phyloP scores from a whole-genome alignment of 805 yeast genomes.

The Ogataea chonburiensis region DNA sequence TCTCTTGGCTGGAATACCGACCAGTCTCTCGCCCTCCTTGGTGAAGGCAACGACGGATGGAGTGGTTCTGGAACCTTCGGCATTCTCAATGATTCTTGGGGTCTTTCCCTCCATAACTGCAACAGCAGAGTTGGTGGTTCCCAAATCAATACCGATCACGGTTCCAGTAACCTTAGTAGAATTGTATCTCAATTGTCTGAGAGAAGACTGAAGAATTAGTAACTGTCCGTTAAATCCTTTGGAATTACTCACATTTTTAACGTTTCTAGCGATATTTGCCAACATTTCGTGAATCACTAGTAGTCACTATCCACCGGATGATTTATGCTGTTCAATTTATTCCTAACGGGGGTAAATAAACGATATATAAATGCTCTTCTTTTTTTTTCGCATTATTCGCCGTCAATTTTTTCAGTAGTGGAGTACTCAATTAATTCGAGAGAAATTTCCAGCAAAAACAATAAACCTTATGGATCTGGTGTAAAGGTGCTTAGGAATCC shows the following conservation, averaged over 20 bases:
- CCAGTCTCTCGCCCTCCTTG: conserved; percentile 45
- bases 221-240: background rate
- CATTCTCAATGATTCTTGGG: conserved; percentile 69
- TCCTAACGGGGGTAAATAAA: conserved; percentile 6
- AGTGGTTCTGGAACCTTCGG: conserved; percentile 76
- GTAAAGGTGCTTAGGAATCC: conserved; percentile 10
- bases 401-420: conserved; percentile 14
- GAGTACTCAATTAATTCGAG: conserved; percentile 4
- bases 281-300: conserved; percentile 26
- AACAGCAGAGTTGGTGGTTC: conserved; percentile 86
- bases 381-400: conserved; percentile 11
- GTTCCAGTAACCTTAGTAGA: conserved; percentile 38
- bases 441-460: conserved; percentile 22
- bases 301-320: conserved; percentile 9
- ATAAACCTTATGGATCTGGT: conserved; percentile 4
- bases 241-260: conserved; percentile 30
- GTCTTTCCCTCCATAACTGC: conserved; percentile 67
- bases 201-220: conserved; percentile 20
- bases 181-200: conserved; percentile 34
- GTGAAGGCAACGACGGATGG: conserved; percentile 75
- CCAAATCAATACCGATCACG: conserved; percentile 79
- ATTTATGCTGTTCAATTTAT: conserved; percentile 3
- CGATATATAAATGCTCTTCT: conserved; percentile 1
- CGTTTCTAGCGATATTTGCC: conserved; percentile 34
- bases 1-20: conserved; percentile 74